Evolutionary conservation across 192 early-diverging fungal genomes (phyloP), one percentile per base, ranked within the genome.

Genomic region (Phlyctochytrium planicorne): DNA sequence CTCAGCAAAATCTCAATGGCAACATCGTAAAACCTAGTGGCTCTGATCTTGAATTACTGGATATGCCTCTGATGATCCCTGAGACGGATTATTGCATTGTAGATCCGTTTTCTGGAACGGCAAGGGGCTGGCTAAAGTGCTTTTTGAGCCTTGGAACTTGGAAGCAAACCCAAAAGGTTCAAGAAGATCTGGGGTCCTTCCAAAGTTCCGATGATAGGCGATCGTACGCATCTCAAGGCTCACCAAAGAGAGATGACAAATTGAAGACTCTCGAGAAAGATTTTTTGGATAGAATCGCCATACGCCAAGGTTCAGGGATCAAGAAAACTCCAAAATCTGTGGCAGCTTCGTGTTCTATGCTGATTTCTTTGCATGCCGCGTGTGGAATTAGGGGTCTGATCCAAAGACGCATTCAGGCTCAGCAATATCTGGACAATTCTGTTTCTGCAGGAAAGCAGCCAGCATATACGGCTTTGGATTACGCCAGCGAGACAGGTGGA

Each of bases 81-180:
- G 75, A 75, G 33, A 66, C 75, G 3, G 79, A 81, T 55, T 78
- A 81, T 62, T 35, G 52, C 30, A 73, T 81, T 62, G 25, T 75
- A 33, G 79, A 81, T 64, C 79, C 79, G 14, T 75, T 81, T 59
- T 55, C 56, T 33, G 75, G 79, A 30, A 52, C 53, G 32, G 35
- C 67, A 30, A 77, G 73, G 55, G 79, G 79, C 25, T 81, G 75
- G 79, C 61, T 78, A 16, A 71, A 30, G 2, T 66, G 65, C n/a
- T 70, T 65, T 40, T 23, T 81, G 53, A 66, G 70, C 2, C 29
- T 78, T n/a, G 79, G 79, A 4, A 75, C 68, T n/a, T 77, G 75
- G 75, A 31, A 53, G 6, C 73, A 80, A 55, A 56, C 76, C 29
- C 60, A 53, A 12, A 57, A 62, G 32, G 33, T 69, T 14, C 27